Conservation (phyloP, 78 protist genomes). For the Salpingoeca rosetta region DNA sequence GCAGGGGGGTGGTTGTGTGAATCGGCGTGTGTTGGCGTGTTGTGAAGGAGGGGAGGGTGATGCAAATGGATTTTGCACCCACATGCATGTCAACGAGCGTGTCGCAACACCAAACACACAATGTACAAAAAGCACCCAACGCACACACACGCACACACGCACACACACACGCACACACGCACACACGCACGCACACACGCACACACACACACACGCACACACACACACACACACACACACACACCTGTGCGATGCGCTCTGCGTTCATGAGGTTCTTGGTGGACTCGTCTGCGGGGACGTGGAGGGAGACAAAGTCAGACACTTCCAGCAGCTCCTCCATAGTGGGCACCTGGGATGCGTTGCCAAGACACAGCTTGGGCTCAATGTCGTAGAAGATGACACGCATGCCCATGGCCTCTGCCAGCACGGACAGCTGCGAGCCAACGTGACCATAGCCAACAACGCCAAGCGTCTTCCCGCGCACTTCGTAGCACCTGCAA, state of each 20-base stretch:
- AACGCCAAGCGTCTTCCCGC: conserved; percentile 84
- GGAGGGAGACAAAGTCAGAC: conserved; percentile 75
- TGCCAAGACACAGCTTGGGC: conserved; percentile 66
- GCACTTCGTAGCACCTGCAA: conserved; percentile 55
- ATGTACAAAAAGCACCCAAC: no score
- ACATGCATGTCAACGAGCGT: no score
- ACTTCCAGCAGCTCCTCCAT: conserved; percentile 43
- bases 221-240: no score
- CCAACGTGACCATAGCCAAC: conserved; percentile 61
- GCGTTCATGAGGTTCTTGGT: conserved; percentile 58
- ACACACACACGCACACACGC: no score
- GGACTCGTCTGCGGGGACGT: conserved; percentile 67
- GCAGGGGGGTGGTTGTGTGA: no score
- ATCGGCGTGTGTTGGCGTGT: no score
- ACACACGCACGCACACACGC: no score
- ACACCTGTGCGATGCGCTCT: conserved; percentile 37
- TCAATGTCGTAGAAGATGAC: conserved; percentile 71
- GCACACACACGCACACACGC: no score
- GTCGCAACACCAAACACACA: no score
- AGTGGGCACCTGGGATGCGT: background rate
- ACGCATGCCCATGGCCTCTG: conserved; percentile 80
- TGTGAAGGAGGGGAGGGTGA: no score
- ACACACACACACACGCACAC: no score
- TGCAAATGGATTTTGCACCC: no score
- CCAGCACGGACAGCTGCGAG: conserved; percentile 73